Conservation (phyloP, 495 filamentous ascomycete genomes). For the Penicillium egyptiacum region DNA sequence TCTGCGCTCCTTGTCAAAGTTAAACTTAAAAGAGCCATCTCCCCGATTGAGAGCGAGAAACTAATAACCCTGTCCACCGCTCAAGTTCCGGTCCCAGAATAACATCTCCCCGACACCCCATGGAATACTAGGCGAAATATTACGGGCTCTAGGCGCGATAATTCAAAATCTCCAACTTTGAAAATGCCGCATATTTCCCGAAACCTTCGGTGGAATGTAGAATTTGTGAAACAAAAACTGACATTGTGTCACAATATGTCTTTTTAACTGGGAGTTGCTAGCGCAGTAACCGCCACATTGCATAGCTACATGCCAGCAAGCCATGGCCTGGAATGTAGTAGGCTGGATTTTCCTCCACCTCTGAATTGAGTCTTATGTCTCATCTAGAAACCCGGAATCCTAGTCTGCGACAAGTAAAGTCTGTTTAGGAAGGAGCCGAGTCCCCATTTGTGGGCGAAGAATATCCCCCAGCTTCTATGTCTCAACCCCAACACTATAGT, state of each 20-base stretch:
- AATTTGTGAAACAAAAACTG: conserved; percentile 16
- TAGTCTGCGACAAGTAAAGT: not conserved
- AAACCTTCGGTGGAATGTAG: conserved; percentile 8
- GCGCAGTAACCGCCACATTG: conserved; percentile 18
- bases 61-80: not conserved
- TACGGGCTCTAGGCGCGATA: not conserved
- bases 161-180: not conserved
- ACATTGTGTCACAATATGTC: not conserved
- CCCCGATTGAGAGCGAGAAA: not conserved
- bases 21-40: not conserved
- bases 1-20: not conserved
- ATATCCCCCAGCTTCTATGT: not conserved
- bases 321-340: conserved; percentile 7
- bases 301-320: conserved; percentile 19
- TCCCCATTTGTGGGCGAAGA: not conserved
- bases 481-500: not conserved
- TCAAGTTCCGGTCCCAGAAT: not conserved
- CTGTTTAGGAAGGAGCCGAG: not conserved
- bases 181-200: conserved; percentile 12
- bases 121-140: not conserved
- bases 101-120: not conserved
- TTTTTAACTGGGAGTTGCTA: conserved; percentile 5
- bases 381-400: not conserved
- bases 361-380: not conserved
- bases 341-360: conserved; percentile 2